Evolutionary conservation across 2,329 filamentous ascomycete species (phyloP).

Genomic region (Chalaropsis ovoidea): DNA sequence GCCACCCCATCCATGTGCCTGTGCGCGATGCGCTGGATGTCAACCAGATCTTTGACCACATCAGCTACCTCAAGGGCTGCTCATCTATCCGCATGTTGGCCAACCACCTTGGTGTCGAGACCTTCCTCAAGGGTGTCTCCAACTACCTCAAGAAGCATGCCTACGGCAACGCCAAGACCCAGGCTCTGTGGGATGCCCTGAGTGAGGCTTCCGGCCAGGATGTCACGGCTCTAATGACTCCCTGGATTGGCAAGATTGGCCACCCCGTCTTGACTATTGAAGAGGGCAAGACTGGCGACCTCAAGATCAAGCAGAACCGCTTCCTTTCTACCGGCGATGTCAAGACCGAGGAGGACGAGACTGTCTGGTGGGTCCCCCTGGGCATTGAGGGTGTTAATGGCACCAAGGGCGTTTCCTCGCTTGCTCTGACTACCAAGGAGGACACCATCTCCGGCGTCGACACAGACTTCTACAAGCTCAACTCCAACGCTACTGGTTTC

Average conservation of each 20-base stretch:
- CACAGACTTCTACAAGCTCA: constrained; percentile 84
- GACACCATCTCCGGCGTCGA: constrained; percentile 66
- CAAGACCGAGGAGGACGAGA: constrained; percentile 80
- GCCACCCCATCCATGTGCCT: constrained; percentile 91
- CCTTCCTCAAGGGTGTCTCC: constrained; percentile 81
- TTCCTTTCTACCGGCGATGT: constrained; percentile 90
- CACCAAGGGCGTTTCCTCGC: constrained; percentile 49
- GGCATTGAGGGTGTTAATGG: constrained; percentile 67
- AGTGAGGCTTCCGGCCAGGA: constrained; percentile 80
- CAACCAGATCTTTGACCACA: constrained; percentile 95
- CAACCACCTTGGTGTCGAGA: constrained; percentile 75
- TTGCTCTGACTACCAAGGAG: constrained; percentile 64
- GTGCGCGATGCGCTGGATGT: constrained; percentile 90
- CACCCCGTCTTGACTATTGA: constrained; percentile 82
- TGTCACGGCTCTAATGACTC: constrained; percentile 76
- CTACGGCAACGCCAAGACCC: constrained; percentile 83
- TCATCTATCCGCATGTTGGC: constrained; percentile 95
- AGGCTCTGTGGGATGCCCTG: constrained; percentile 81
- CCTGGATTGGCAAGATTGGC: constrained; percentile 92
- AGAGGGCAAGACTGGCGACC: constrained; percentile 73
- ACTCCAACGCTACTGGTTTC: constrained; percentile 76
- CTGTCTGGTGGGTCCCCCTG: constrained; percentile 91
- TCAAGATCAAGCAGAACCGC: constrained; percentile 72
- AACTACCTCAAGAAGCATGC: constrained; percentile 81
- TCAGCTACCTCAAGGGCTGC: constrained; percentile 93